Conservation (phyloP, 352 stramenopile genomes). For the Pythium folliculosum region DNA sequence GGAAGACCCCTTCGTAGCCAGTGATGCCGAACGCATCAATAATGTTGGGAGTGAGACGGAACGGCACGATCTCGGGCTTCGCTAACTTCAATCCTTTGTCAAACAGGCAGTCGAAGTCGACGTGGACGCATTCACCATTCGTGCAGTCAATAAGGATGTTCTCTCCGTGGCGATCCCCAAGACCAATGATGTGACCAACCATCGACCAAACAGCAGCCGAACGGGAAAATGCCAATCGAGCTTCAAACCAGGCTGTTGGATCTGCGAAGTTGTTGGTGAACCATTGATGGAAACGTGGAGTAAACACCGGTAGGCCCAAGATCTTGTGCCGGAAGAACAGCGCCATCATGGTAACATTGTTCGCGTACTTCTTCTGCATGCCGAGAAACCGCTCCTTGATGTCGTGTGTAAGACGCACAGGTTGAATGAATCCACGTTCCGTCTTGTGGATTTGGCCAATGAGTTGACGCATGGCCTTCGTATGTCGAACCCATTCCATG, state of each 20-base stretch:
- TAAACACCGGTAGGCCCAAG: slow-evolving; percentile 76
- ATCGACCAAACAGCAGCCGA: slow-evolving; percentile 97
- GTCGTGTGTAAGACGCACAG: slow-evolving; percentile 71
- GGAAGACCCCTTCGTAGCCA: slow-evolving; percentile 95
- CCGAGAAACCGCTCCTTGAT: slow-evolving; percentile 87
- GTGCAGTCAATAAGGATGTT: slow-evolving; percentile 99
- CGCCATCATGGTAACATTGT: slow-evolving; percentile 80
- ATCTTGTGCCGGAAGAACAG: slow-evolving; percentile 71
- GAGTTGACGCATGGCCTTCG: slow-evolving; percentile 91
- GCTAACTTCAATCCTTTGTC: slow-evolving; percentile 98
- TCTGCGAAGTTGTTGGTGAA: slow-evolving; percentile 98
- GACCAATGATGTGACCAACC: slow-evolving; percentile 94
- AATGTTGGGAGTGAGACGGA: slow-evolving; percentile 99
- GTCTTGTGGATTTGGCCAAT: slow-evolving; percentile 89
- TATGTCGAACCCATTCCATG: slow-evolving; percentile 99
- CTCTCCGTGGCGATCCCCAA: slow-evolving; percentile 97
- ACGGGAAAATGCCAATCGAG: slow-evolving; percentile 82
- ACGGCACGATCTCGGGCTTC: slow-evolving; percentile 98
- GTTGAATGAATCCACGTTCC: slow-evolving; percentile 81
- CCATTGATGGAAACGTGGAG: slow-evolving; percentile 98
- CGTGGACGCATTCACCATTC: slow-evolving; percentile 98
- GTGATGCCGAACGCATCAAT: slow-evolving; percentile 99
- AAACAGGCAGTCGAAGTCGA: slow-evolving; percentile 99
- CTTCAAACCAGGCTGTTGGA: slow-evolving; percentile 98
- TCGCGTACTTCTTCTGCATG: slow-evolving; percentile 87